Conservation (phyloP, 192 early-diverging fungal species). For the Rhizoclosmatium globosum region DNA sequence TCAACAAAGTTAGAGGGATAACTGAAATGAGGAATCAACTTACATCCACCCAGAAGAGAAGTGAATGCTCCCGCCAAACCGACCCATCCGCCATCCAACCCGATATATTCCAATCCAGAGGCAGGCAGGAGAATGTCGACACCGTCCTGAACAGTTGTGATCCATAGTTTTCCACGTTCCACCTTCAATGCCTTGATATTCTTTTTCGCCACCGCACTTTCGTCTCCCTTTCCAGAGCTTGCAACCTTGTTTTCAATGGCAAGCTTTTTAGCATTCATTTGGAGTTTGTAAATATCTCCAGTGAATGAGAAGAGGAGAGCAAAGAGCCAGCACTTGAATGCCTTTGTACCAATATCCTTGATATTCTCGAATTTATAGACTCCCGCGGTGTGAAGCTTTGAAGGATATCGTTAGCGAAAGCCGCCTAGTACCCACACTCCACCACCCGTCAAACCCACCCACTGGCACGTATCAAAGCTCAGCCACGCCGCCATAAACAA, state of each 20-base stretch:
- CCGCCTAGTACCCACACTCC: background rate
- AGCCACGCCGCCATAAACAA: conserved; percentile 69
- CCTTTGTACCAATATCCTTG: conserved; percentile 65
- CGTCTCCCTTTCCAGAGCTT: conserved; percentile 42
- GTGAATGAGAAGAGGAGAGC: conserved; percentile 70
- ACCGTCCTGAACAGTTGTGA: conserved; percentile 67
- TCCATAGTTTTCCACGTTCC: conserved; percentile 56
- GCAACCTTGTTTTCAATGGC: conserved; percentile 42
- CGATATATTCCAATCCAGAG: conserved; percentile 71
- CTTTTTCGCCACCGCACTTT: conserved; percentile 34
- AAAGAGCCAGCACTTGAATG: conserved; percentile 73
- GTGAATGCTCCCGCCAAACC: conserved; percentile 77
- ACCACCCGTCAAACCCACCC: conserved; percentile 70
- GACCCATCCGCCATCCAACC: conserved; percentile 71
- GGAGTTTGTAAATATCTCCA: conserved; percentile 72
- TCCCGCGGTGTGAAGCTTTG: conserved; percentile 17
- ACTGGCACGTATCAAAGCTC: conserved; percentile 66
- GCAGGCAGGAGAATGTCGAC: conserved; percentile 77
- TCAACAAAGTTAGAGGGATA: no score
- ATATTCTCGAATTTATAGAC: conserved; percentile 37
- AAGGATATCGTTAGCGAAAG: background rate
- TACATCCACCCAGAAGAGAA: conserved; percentile 72
- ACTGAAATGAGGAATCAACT: conserved; percentile 9
- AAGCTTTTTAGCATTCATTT: conserved; percentile 57
- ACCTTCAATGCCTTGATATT: conserved; percentile 32